These are phyloP conservation scores for Fusarium torulosum DNA, from an alignment of 2,329 filamentous ascomycete genomes.

Conservation along the genomic window DNA sequence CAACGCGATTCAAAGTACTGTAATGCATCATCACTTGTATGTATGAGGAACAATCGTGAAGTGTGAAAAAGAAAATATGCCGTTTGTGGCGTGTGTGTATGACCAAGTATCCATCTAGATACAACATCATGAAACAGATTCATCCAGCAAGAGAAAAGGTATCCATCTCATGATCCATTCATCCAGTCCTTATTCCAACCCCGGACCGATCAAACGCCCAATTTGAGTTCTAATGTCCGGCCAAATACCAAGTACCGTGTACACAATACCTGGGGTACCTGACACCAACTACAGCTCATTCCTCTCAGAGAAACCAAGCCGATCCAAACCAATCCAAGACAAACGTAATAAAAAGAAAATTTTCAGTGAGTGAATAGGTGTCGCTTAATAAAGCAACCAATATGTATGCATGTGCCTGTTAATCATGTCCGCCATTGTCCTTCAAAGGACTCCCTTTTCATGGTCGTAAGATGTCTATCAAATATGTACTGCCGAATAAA, in stretches of 20 bases:
- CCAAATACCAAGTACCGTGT: conserved; percentile 1
- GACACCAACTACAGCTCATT: conserved; percentile 26
- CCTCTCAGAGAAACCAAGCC: conserved; percentile 21
- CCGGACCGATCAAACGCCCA: conserved; percentile 46
- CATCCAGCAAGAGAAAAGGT: conserved; percentile 37
- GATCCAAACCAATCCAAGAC: conserved; percentile 24
- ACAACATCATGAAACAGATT: conserved; percentile 47
- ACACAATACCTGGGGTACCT: conserved; percentile 25
- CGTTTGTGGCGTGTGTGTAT: conserved; percentile 41
- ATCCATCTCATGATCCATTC: conserved; percentile 37
- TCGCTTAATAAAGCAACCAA: conserved; percentile 23
- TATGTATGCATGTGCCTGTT: conserved; percentile 31
- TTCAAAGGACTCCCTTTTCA: conserved; percentile 33
- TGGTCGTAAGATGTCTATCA: conserved; percentile 47
- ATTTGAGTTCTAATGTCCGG: conserved; percentile 18
- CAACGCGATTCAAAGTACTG: conserved; percentile 10
- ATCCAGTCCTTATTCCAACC: conserved; percentile 28
- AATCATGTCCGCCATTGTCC: conserved; percentile 34
- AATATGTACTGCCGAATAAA: conserved; percentile 53
- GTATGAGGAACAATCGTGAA: not conserved
- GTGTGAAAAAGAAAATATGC: conserved; percentile 39
- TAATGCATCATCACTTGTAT: not conserved
- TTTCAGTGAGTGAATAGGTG: conserved; percentile 35
- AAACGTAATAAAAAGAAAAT: conserved; percentile 34
- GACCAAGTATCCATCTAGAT: conserved; percentile 47